Base-by-base conservation (phyloP, 345 rosid species). In the Arabis alpina region DNA sequence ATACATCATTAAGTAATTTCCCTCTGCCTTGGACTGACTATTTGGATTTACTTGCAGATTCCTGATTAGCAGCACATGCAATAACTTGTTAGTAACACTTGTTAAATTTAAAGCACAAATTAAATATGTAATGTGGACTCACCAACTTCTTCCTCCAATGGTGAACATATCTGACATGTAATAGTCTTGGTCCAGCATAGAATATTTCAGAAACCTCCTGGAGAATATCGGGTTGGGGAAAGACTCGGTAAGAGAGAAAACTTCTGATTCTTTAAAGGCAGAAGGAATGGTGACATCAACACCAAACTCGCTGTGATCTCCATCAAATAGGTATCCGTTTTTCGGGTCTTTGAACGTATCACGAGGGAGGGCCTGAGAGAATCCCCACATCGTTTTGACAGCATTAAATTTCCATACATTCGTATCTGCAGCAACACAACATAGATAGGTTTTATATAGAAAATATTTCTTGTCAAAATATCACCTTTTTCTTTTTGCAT, bases 301-400 rank as follows among this genome's bases (percentile, higher is more conserved):
- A 24, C 66, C 66, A 61, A 61, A 63, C 68, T 45, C 55, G 24
- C 68, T 34, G 23, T 60, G 36, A 25, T 43, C 37, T 41, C 64
- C 64, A 60, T 60, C 37, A 25, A 4, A 51, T 2, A 51, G 13
- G 55, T 51, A 51, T 9, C 55, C 55, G 10, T 51, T 51, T 23
- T 25, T 51, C n/a, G 30, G 6, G n/a, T 51, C 34, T 51, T 23
- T 51, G 13, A 51, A 24, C 2, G 55, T 51, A 51, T 24, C 34
- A 10, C 27, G 3, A 52, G 32, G n/a, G 34, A 52, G 37, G 39
- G 13, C 52, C 14, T 61, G 40, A 43, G 48, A 10, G 52, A 42
- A 61, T n/a, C 65, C 65, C 65, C 65, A 61, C 65, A 27, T 61
- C 52, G 52, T 61, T 45, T 61, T 61, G 39, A 61, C 43, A 5